Base-by-base conservation (phyloP, 2,329 filamentous ascomycete genomes). In the Monosporascus sp. region DNA sequence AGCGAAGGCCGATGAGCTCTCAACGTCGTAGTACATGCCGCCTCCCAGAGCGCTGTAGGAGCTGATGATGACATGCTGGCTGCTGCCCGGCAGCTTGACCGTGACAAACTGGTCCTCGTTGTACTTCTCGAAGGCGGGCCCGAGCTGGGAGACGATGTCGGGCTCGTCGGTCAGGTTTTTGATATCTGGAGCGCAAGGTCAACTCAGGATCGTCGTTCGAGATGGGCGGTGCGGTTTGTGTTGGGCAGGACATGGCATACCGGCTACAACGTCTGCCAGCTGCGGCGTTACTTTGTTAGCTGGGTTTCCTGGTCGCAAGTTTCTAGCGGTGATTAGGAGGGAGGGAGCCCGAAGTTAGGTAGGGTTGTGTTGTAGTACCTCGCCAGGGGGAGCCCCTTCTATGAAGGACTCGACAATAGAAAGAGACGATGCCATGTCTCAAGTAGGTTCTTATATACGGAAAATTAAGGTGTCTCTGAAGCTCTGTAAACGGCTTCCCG, bases 21-120 rank as follows among this genome's bases (percentile, higher is more conserved):
- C 90, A 37, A 89, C 82, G 70, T 99, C 94, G 74, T 87, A 97
- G 78, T 97, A 99, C 63, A 90, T 81, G 48, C 86, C 88, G 61
- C 84, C 83, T 28, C 87, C 90, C 40, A 97, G 77, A 49, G 85
- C 84, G 74, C 93, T 97, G 76, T 95, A 87, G 53, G 85, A 79
- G 78, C 91, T 97, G 68, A 99, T 81, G 60, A 97, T 81, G 58
- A 95, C 91, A 74, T 87, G 74, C 70, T 91, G 85, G 71, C 85
- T 93, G 68, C 88, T 84, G 31, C 91, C 91, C 0, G 93, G 93
- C 52, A 99, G 82, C 79, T 95, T 96, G 57, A 90, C 87, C 17
- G 91, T 91, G 48, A 85, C 76, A 71, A 97, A 88, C 73, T 99
- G 94, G 72, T 92, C 88, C 74, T 99, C 93, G 65, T 97, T 97